Percentiles rank a stretch among this genome's conserved stretches.
Evolutionary conservation across 2,329 filamentous ascomycete species (phyloP).

Genomic region (Pseudogymnoascus sp.): DNA sequence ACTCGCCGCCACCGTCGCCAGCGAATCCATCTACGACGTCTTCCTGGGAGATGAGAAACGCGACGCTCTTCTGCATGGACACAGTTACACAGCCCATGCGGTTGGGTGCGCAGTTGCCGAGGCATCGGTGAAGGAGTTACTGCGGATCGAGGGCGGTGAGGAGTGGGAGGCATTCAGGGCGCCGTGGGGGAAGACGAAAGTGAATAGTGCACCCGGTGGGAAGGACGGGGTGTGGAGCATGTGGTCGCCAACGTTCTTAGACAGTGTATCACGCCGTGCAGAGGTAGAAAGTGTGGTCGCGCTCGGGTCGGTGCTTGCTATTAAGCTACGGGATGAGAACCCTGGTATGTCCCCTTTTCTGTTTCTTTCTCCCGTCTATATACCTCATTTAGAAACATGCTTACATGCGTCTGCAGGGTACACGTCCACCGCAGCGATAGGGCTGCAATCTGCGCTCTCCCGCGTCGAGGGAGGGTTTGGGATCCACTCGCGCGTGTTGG

Average conservation of each 20-base stretch:
- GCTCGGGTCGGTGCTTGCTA: constrained; percentile 64
- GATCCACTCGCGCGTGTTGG: constrained; percentile 45
- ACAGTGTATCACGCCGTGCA: constrained; percentile 44
- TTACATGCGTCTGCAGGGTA: constrained; percentile 16
- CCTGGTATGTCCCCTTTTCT: constrained; percentile 24
- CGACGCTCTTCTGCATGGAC: constrained; percentile 72
- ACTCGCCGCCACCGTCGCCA: constrained; percentile 67
- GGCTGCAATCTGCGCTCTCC: constrained; percentile 33
- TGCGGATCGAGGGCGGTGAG: constrained; percentile 44
- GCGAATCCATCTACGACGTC: constrained; percentile 60
- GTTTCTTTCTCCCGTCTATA: not conserved
- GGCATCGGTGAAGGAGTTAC: constrained; percentile 53
- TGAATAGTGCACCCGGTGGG: constrained; percentile 1
- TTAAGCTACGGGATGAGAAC: constrained; percentile 38
- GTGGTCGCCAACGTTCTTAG: constrained; percentile 56
- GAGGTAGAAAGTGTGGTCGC: constrained; percentile 60
- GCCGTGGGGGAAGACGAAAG: constrained; percentile 33
- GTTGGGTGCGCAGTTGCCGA: constrained; percentile 72
- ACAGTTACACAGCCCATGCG: constrained; percentile 80
- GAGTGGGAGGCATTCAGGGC: constrained; percentile 48
- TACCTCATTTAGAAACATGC: not conserved
- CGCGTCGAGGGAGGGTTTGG: constrained; percentile 27
- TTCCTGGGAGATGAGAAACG: constrained; percentile 67
- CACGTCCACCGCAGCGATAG: constrained; percentile 29
- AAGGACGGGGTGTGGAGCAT: constrained; percentile 50